Conservation (phyloP, 176 grass and related monocot genomes). For the Musa troglodytarum region DNA sequence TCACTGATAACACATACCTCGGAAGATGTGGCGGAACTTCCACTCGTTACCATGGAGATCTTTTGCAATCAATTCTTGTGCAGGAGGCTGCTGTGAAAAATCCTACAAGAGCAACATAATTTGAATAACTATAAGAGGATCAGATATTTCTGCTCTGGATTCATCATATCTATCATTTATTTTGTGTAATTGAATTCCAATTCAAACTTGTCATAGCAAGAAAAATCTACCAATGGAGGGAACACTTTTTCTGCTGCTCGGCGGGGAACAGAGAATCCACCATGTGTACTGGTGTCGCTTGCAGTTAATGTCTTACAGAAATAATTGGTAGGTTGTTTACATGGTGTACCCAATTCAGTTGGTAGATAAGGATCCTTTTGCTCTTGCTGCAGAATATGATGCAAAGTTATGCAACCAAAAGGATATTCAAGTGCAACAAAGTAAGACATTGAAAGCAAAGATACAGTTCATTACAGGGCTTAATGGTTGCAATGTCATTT, state of each 20-base stretch:
- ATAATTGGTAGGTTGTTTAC: slow-evolving; percentile 97
- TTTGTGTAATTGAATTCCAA: background rate
- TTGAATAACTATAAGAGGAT: background rate
- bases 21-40: slow-evolving; percentile 98
- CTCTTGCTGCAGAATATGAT: slow-evolving; percentile 59
- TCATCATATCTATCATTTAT: background rate
- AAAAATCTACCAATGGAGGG: slow-evolving; percentile 71
- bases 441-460: slow-evolving; percentile 7
- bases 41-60: slow-evolving; percentile 98
- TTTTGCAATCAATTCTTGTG: slow-evolving; percentile 85
- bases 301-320: slow-evolving; percentile 99
- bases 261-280: slow-evolving; percentile 97
- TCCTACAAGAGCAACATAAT: slow-evolving; percentile 46
- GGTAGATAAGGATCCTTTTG: slow-evolving; percentile 90
- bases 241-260: slow-evolving; percentile 99
- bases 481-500: slow-evolving; percentile 95
- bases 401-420: background rate
- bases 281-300: slow-evolving; percentile 97
- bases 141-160: background rate
- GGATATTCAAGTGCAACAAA: background rate
- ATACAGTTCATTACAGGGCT: slow-evolving; percentile 50
- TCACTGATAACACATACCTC: slow-evolving; percentile 33
- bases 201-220: background rate
- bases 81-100: slow-evolving; percentile 89
- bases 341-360: slow-evolving; percentile 65